These are phyloP conservation scores for Spirogloea muscicola DNA, from an alignment of 139 green algal genomes.

Conservation along the genomic window DNA sequence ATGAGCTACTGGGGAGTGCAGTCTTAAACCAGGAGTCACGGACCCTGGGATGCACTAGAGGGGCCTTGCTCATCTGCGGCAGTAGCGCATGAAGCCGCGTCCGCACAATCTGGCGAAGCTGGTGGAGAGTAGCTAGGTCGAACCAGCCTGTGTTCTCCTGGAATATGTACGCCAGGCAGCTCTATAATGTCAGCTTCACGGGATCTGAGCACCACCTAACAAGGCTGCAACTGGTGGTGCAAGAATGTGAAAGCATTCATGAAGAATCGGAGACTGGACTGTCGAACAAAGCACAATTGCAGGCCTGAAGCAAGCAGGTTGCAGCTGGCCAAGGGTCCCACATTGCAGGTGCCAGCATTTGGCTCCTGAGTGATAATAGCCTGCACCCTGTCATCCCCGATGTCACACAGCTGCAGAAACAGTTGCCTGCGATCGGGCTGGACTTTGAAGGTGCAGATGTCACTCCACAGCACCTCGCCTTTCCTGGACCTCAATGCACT, in stretches of 20 bases:
- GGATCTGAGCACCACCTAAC: neutral
- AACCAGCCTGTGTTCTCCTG: slow-evolving; percentile 11
- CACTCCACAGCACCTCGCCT: neutral
- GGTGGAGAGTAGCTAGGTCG: neutral
- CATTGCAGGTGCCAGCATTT: neutral
- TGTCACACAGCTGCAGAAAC: slow-evolving; percentile 33
- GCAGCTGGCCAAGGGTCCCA: too few relatives aligned
- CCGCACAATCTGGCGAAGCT: neutral
- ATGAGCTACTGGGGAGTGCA: neutral
- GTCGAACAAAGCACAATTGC: too few relatives aligned
- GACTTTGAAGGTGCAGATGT: slow-evolving; percentile 15
- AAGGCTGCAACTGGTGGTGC: neutral
- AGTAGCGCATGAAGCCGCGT: slow-evolving; percentile 7
- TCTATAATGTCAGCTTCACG: neutral
- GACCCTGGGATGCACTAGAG: neutral
- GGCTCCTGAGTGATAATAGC: slow-evolving; percentile 1
- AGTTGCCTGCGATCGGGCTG: slow-evolving; percentile 1
- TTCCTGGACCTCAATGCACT: neutral
- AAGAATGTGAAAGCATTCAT: too few relatives aligned
- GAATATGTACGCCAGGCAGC: neutral
- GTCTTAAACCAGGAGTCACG: neutral
- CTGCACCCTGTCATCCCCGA: slow-evolving; percentile 14
- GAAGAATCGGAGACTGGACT: too few relatives aligned
- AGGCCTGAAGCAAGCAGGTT: too few relatives aligned
- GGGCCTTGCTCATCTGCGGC: neutral